Percentiles rank a stretch among this genome's conserved stretches.
Conservation (phyloP, 2,329 filamentous ascomycete genomes). For the Sporothrix pseudoabietina region DNA sequence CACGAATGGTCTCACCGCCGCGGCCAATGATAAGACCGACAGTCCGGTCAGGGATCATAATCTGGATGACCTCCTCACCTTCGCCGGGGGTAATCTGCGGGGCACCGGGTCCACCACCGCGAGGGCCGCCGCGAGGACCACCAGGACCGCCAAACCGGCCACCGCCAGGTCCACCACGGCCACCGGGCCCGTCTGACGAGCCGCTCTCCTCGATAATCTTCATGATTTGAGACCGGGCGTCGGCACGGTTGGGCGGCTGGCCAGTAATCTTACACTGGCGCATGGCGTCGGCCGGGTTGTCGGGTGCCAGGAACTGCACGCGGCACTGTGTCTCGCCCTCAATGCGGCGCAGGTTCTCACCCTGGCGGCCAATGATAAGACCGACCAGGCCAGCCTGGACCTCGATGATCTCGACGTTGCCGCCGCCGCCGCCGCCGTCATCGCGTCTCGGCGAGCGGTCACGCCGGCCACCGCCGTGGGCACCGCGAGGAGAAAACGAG, state of each 20-base stretch:
- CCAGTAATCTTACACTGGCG: constrained; percentile 87
- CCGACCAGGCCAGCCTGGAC: constrained; percentile 87
- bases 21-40: constrained; percentile 93
- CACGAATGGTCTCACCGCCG: constrained; percentile 88
- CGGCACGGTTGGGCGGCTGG: constrained; percentile 67
- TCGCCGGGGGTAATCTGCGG: constrained; percentile 59
- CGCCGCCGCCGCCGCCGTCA: constrained; percentile 55
- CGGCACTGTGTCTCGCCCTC: constrained; percentile 80
- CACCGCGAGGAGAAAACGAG: constrained; percentile 61
- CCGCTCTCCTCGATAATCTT: constrained; percentile 86
- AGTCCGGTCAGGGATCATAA: constrained; percentile 92
- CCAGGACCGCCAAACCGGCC: constrained; percentile 42
- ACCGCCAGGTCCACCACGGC: constrained; percentile 39
- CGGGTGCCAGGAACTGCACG: constrained; percentile 83
- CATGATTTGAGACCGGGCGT: constrained; percentile 81
- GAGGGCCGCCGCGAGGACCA: constrained; percentile 35
- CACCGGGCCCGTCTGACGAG: constrained; percentile 55
- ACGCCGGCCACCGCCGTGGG: constrained; percentile 47
- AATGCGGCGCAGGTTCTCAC: constrained; percentile 84
- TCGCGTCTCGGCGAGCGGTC: constrained; percentile 24
- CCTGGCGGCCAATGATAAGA: constrained; percentile 85
- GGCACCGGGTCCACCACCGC: constrained; percentile 43
- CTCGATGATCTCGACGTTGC: constrained; percentile 78
- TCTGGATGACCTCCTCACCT: constrained; percentile 83
- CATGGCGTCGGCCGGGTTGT: constrained; percentile 69